These are phyloP conservation scores for Fusarium staphyleae DNA, from an alignment of 2,329 filamentous ascomycete species.

Conservation along the genomic window DNA sequence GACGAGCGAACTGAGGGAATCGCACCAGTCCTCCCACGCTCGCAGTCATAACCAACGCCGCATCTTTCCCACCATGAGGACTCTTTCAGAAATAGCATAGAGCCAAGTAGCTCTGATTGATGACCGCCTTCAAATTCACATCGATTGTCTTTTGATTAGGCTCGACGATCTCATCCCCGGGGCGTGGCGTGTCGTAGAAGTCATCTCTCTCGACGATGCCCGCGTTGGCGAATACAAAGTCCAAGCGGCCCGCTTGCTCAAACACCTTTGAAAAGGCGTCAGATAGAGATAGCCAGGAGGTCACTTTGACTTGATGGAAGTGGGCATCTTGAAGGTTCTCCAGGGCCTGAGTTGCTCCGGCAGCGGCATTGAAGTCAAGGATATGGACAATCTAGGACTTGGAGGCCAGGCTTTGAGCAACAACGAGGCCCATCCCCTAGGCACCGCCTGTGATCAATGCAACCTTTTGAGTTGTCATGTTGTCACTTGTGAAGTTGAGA, in stretches of 20 bases:
- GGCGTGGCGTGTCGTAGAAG: conserved; percentile 15
- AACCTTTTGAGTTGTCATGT: too few relatives aligned
- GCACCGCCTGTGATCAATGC: too few relatives aligned
- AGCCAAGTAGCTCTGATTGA: conserved; percentile 50
- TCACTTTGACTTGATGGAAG: conserved; percentile 8
- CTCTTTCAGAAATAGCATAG: conserved; percentile 50
- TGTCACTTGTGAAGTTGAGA: too few relatives aligned
- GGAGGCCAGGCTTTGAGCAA: conserved; percentile 4
- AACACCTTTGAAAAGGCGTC: conserved; percentile 3
- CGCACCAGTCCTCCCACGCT: conserved; percentile 36
- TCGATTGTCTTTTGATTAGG: conserved; percentile 42
- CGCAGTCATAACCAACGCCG: conserved; percentile 42
- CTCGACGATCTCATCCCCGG: conserved; percentile 17
- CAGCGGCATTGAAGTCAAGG: conserved; percentile 11
- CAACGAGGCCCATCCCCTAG: conserved; percentile 1
- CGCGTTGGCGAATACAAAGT: conserved; percentile 22
- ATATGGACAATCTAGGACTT: conserved; percentile 13
- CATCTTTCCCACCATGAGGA: conserved; percentile 21
- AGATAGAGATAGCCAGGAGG: conserved; percentile 8
- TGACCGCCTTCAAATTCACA: conserved; percentile 47
- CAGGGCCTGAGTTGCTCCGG: not conserved
- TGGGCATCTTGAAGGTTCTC: not conserved
- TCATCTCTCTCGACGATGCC: conserved; percentile 21
- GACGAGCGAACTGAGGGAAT: too few relatives aligned
- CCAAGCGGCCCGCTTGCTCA: not conserved